Evolutionary conservation across 768 basidiomycete genomes (phyloP).

Genomic region (Trametes sanguinea): DNA sequence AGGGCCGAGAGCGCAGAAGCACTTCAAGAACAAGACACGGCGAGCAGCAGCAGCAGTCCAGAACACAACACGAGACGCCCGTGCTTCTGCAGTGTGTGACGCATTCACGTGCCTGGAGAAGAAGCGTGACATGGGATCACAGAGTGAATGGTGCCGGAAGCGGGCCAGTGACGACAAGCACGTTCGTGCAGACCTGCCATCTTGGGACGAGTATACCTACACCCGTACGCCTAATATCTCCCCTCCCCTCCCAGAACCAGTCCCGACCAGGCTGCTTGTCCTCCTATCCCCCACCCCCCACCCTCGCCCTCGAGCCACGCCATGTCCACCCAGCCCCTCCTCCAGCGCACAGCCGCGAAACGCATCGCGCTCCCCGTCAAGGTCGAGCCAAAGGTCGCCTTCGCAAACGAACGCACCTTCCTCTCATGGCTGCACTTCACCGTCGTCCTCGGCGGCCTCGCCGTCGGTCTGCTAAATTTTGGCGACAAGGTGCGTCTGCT

Average conservation of each 20-base stretch:
- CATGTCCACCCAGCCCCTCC: conserved; percentile 98
- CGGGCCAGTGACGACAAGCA: conserved; percentile 30
- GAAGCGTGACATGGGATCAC: neutral
- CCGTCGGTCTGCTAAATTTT: conserved; percentile 96
- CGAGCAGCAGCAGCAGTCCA: neutral
- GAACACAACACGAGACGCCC: neutral
- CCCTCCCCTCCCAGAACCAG: neutral
- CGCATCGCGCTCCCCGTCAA: conserved; percentile 96
- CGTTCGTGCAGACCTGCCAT: conserved; percentile 32
- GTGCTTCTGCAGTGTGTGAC: conserved; percentile 3
- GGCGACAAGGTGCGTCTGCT: conserved; percentile 76
- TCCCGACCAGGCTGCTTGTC: conserved; percentile 4
- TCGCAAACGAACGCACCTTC: conserved; percentile 94
- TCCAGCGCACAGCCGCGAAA: conserved; percentile 91
- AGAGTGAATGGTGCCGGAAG: neutral
- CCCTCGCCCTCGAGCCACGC: conserved; percentile 25
- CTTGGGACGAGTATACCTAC: conserved; percentile 31
- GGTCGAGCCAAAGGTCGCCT: conserved; percentile 93
- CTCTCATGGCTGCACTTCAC: conserved; percentile 99
- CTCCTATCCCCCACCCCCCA: neutral
- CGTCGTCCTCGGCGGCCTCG: conserved; percentile 94
- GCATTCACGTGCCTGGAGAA: conserved; percentile 4
- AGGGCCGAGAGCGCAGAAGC: neutral
- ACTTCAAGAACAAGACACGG: neutral
- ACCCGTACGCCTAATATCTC: conserved; percentile 19